phyloP scores from a whole-genome alignment of 768 basidiomycete species.

The Tricholoma matsutake region DNA sequence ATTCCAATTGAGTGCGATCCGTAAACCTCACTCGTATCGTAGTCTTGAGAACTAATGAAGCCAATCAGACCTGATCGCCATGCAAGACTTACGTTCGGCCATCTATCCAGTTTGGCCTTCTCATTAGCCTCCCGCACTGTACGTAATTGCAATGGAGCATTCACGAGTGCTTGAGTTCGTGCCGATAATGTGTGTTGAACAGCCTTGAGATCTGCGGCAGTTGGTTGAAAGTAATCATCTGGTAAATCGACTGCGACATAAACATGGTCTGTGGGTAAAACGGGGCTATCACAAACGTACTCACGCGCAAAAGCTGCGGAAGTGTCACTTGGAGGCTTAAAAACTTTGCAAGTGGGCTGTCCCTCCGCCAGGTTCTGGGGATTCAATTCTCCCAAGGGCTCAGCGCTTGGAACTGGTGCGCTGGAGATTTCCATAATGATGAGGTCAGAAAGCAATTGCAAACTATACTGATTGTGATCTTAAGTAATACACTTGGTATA shows the following conservation, averaged over 20 bases:
- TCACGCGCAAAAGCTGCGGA: constrained; percentile 29
- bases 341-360: constrained; percentile 42
- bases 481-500: constrained; percentile 20
- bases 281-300: constrained; percentile 14
- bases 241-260: constrained; percentile 46
- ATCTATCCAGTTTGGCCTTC: constrained; percentile 59
- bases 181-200: constrained; percentile 63
- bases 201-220: constrained; percentile 63
- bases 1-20: constrained; percentile 81
- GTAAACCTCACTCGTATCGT: constrained; percentile 79
- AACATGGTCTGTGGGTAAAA: background rate
- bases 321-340: constrained; percentile 38
- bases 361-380: background rate
- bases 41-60: constrained; percentile 46
- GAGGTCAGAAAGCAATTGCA: background rate
- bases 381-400: constrained; percentile 3
- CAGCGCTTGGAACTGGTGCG: constrained; percentile 9
- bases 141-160: constrained; percentile 71
- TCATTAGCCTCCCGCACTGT: constrained; percentile 59
- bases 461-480: constrained; percentile 11
- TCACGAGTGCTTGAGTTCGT: constrained; percentile 56
- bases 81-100: constrained; percentile 58
- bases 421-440: constrained; percentile 11
- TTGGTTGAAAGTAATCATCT: constrained; percentile 74
- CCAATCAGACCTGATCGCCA: background rate